Base-by-base conservation (phyloP, 495 filamentous ascomycete species). In the Talaromyces thailandensis region DNA sequence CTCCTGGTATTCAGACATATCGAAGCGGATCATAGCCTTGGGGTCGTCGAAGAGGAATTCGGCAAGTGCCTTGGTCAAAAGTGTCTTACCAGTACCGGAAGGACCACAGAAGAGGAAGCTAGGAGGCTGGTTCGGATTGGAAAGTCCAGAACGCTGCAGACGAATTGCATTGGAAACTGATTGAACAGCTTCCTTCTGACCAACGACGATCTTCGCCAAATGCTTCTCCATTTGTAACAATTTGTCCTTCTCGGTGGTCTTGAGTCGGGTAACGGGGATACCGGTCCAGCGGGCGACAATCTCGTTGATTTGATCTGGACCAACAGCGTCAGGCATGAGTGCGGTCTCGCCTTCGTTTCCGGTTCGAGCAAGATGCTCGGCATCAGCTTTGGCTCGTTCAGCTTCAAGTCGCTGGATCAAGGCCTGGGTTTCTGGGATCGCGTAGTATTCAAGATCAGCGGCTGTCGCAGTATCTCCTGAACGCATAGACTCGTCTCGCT, bases 1-100 rank as follows among this genome's bases (percentile, higher is more conserved):
- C 75, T 98, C 94, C 75, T 98, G 95, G 75, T 98, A 98, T 72
- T 98, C 94, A 7, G 94, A 98, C 94, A 98, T 98, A 75, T 98
- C 94, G 79, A 98, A 93, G 16, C 94, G 90, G 69, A 98, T 96
- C 94, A 98, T 98, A 18, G 92, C 78, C 80, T 96, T 96, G 16
- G 94, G 81, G 68, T 98, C 94, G 70, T 98, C 94, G 75, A 98
- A 98, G 37, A 98, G 82, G 80, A 98, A 98, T 72, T 98, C 94
- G 51, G 94, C 94, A 9, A 98, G 82, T 8, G 92, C 92, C 74
- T 98, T 98, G 62, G 93, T 96, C 55, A 98, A 86, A 12, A 98
- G 79, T 2, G 94, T 98, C 78, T 98, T 98, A 75, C 94, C 94
- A 2, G 94, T 98, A 74, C 94, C 94, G 0, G 93, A 97, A 8